Evolutionary conservation across 257 asterid species (phyloP), one percentile per base, ranked within the genome.

Genomic region (Coffea eugenioides): DNA sequence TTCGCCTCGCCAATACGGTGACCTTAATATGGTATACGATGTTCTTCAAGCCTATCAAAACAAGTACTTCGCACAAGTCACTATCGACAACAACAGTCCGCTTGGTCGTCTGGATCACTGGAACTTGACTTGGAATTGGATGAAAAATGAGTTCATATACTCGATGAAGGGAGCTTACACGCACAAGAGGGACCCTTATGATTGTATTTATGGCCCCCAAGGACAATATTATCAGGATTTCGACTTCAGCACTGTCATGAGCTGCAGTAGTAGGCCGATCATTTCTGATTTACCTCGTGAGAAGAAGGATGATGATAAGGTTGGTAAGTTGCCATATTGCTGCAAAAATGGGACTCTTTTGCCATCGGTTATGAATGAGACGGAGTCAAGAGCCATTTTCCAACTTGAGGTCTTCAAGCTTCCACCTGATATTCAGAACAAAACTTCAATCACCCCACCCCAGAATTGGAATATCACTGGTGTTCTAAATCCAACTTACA

Each of bases 91-190:
- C 89, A 84, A 88, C 81, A 93, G 88, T 69, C 97, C 99, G 0
- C 87, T 95, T 0, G 98, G 99, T 27, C 97, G 99, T 56, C 92
- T 95, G 0, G 98, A 95, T 82, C 97, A 89, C 16, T 95, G 99
- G 99, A 95, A 95, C 81, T 75, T 95, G 31, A 92, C 98, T 0
- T 95, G 99, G 99, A 96, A 95, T 18, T 95, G 98, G 99, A 93
- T 93, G 99, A 78, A 94, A 45, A 92, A 88, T 77, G 99, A 93
- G 81, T 95, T 95, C 87, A 93, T 95, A n/a, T n/a, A 89, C 87
- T 79, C 54, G 67, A 95, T 95, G 97, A 83, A 79, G 11, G 99
- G 98, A 13, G 99, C 99, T 9, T 91, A 84, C 84, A 90, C 97
- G 6, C 97, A 85, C 85, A 78, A 80, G 46, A 91, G 73, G 75